Evolutionary conservation across 306 rosid species (phyloP), one percentile per base, ranked within the genome.

Genomic region (Hippophae tibetana): DNA sequence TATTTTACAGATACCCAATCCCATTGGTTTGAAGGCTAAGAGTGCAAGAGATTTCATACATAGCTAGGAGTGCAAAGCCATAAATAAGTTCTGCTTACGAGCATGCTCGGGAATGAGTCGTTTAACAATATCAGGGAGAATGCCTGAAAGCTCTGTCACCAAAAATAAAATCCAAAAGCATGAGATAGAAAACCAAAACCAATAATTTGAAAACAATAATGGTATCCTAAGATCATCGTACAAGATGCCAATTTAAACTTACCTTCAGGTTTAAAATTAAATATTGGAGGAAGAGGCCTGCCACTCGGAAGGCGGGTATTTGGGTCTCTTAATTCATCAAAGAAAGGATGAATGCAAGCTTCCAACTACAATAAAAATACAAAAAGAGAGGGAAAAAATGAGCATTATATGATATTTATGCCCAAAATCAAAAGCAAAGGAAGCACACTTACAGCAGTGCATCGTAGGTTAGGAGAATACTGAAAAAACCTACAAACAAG

Each of bases 341-440:
- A 92, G 95, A 92, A 92, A 10, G 99, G 97, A 63, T 92, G 99
- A 78, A 92, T 69, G 77, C 99, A 92, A 72, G 99, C 99, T 79
- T 92, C 99, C 87, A 92, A 66, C 99, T 92, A 81, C 69, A 70
- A 53, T 57, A 63, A 13, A 69, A 67, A 45, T 54, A 60, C 40
- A 31, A 31, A 31, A 31, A 31, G 38, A 31, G 5, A 14, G 57
- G 23, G 23, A 40, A 8, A 23, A 6, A 25, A 26, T 60, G 26
- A 40, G 11, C 0, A 6, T 12, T 27, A 26, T 31, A 52, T 41
- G 58, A 38, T 42, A 67, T 13, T 31, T 43, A 13, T 8, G 56
- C 51, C 9, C 2, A 43, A 63, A 52, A 57, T 60, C 42, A 57
- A 65, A 40, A 41, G 5, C 11, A 54, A 11, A 18, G 51, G 57